Percentiles rank a stretch among this genome's conserved stretches.
These are phyloP conservation scores for Quercus tomentella DNA, from an alignment of 331 rosid species.

Conservation along the genomic window DNA sequence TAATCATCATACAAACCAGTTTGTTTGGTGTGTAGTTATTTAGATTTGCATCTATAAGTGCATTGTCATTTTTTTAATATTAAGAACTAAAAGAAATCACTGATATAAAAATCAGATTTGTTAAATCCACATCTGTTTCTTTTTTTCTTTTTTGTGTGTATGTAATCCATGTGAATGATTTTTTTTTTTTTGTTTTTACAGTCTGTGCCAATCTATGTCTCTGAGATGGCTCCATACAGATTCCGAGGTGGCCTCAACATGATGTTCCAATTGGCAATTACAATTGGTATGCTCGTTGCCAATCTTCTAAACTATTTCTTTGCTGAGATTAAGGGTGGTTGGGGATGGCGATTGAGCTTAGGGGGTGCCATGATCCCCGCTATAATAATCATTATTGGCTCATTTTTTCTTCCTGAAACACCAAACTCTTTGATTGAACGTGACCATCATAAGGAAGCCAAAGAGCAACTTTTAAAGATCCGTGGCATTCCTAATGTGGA, in stretches of 20 bases:
- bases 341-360: conserved; percentile 41
- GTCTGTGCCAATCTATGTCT: conserved; percentile 67
- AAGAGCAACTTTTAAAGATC: conserved; percentile 36
- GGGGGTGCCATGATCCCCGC: conserved; percentile 65
- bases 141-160: too few species aligned
- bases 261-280: conserved; percentile 56
- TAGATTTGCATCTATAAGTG: too few species aligned
- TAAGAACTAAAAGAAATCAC: too few species aligned
- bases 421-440: conserved; percentile 73
- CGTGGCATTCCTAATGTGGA: conserved; percentile 47
- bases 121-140: too few species aligned
- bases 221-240: conserved; percentile 56
- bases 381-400: conserved; percentile 45
- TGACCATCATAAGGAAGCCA: conserved; percentile 35
- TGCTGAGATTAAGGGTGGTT: conserved; percentile 25
- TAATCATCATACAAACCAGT: too few species aligned
- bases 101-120: too few species aligned
- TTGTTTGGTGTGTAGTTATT: too few species aligned
- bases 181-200: conserved; percentile 3
- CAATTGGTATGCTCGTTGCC: conserved; percentile 56
- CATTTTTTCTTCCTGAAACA: conserved; percentile 65
- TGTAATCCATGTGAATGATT: too few species aligned
- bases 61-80: too few species aligned
- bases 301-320: conserved; percentile 42
- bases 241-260: conserved; percentile 51